phyloP scores from a whole-genome alignment of 257 asterid species.

The Solanum clarkiae region DNA sequence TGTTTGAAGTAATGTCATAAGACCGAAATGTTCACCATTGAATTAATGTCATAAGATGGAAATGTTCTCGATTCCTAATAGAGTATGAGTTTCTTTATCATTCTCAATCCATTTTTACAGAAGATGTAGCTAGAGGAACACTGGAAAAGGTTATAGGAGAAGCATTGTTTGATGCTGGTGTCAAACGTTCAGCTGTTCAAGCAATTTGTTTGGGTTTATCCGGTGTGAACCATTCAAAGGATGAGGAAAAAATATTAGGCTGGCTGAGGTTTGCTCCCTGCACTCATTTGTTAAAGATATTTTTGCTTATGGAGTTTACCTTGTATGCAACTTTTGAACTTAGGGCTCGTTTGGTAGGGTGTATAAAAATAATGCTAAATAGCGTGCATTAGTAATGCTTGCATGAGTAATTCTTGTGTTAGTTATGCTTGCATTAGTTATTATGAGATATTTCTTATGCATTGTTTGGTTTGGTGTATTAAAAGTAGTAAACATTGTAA shows the following conservation, averaged over 20 bases:
- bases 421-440: no score
- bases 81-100: neutral
- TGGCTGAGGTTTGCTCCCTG: constrained; percentile 61
- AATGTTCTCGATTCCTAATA: neutral
- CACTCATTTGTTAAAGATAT: neutral
- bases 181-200: constrained; percentile 48
- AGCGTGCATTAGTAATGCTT: no score
- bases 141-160: constrained; percentile 62
- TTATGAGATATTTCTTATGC: no score
- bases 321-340: neutral
- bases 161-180: constrained; percentile 60
- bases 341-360: no score
- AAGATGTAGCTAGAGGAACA: constrained; percentile 61
- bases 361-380: no score
- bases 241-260: constrained; percentile 58
- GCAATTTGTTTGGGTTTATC: constrained; percentile 92
- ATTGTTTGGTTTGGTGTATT: no score
- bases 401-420: no score
- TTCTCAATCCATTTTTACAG: constrained; percentile 22
- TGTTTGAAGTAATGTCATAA: neutral
- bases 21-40: neutral
- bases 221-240: constrained; percentile 82
- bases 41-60: neutral
- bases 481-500: no score
- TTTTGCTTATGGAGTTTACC: neutral